Percentiles rank a stretch among this genome's conserved stretches.
These are phyloP conservation scores for Nakazawaea siamensis DNA, from an alignment of 805 yeast species.

Conservation along the genomic window DNA sequence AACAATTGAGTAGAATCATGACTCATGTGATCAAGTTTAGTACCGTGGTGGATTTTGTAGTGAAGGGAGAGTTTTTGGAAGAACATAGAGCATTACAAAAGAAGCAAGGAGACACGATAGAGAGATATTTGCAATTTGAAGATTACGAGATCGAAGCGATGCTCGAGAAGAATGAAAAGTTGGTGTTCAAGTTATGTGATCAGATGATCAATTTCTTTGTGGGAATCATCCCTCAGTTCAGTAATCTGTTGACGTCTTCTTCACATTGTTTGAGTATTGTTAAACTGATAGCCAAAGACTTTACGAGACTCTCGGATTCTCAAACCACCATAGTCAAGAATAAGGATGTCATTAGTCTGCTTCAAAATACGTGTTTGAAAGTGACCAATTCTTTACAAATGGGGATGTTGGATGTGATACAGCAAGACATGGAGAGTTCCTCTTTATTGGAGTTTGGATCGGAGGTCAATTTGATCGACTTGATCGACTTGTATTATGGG, in stretches of 20 bases:
- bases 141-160: slow-evolving; percentile 33
- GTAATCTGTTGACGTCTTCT: slow-evolving; percentile 46
- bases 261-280: slow-evolving; percentile 41
- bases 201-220: slow-evolving; percentile 20
- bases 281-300: slow-evolving; percentile 22
- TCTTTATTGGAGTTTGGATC: slow-evolving; percentile 23
- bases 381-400: slow-evolving; percentile 3
- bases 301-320: slow-evolving; percentile 6
- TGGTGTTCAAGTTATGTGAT: slow-evolving; percentile 20
- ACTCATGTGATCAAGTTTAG: slow-evolving; percentile 42
- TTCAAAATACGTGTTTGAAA: slow-evolving; percentile 5
- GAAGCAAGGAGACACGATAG: slow-evolving; percentile 23
- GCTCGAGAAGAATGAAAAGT: slow-evolving; percentile 19
- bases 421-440: slow-evolving; percentile 38
- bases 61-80: slow-evolving; percentile 37
- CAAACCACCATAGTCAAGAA: slow-evolving; percentile 1
- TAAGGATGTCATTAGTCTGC: background rate
- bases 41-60: slow-evolving; percentile 44
- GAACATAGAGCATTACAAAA: slow-evolving; percentile 16
- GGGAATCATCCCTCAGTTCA: slow-evolving; percentile 56
- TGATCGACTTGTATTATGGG: slow-evolving; percentile 7
- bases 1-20: slow-evolving; percentile 26
- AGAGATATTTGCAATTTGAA: slow-evolving; percentile 31
- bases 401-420: slow-evolving; percentile 22
- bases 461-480: slow-evolving; percentile 8